Conservation (phyloP, 2,329 filamentous ascomycete genomes). For the Calycina herbarum region DNA sequence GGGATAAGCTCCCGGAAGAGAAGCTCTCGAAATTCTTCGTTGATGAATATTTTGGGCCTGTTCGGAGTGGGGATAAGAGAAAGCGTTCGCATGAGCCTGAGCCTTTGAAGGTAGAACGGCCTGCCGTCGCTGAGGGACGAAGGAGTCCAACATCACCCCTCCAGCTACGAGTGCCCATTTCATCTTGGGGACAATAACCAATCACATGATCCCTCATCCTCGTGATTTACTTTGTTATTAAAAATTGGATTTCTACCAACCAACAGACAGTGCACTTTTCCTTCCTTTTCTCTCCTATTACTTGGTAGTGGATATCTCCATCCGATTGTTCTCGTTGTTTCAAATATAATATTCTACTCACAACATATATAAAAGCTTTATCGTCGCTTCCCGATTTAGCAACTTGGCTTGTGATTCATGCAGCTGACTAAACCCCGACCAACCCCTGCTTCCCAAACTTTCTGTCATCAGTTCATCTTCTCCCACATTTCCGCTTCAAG, state of each 20-base stretch:
- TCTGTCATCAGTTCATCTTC: constrained; percentile 7
- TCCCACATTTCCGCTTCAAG: constrained; percentile 18
- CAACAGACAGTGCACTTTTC: too few species aligned
- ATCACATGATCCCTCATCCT: too few species aligned
- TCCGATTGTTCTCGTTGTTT: not conserved
- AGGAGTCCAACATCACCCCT: constrained; percentile 22
- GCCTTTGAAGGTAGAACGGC: not conserved
- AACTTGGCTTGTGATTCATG: constrained; percentile 1
- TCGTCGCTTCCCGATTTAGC: not conserved
- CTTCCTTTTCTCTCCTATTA: too few species aligned
- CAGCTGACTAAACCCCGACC: not conserved
- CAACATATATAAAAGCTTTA: not conserved
- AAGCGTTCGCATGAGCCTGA: not conserved
- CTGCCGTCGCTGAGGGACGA: not conserved
- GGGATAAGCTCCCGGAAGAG: not conserved
- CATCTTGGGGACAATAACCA: constrained; percentile 37
- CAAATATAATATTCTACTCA: not conserved
- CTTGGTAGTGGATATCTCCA: too few species aligned
- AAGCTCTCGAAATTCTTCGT: not conserved
- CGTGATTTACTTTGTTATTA: too few species aligned
- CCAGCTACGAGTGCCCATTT: constrained; percentile 34
- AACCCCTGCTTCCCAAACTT: not conserved
- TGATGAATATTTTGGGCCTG: not conserved
- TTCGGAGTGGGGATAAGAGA: not conserved
- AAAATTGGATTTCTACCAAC: too few species aligned